These are phyloP conservation scores for Torulaspora gathmanii DNA, from an alignment of 805 yeast genomes.

Conservation along the genomic window DNA sequence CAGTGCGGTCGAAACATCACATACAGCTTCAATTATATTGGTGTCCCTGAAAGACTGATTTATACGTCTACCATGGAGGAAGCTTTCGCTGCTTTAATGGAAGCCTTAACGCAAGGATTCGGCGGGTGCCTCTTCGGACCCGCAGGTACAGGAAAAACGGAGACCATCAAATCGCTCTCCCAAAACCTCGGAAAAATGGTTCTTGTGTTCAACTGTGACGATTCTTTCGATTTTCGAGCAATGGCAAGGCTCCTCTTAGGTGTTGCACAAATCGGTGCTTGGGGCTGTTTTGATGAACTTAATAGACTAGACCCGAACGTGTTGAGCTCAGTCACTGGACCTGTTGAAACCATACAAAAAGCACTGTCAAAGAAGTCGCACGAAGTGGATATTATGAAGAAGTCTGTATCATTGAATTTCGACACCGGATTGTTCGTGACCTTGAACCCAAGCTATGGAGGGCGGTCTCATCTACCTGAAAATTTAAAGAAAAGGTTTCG, in stretches of 20 bases:
- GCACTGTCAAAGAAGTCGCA: slow-evolving; percentile 37
- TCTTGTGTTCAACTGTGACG: slow-evolving; percentile 87
- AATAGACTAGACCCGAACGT: slow-evolving; percentile 69
- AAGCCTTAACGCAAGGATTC: slow-evolving; percentile 62
- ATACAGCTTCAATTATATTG: slow-evolving; percentile 83
- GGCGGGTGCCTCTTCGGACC: slow-evolving; percentile 97
- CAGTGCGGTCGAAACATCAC: slow-evolving; percentile 48
- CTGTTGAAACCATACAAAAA: slow-evolving; percentile 63
- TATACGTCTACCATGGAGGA: slow-evolving; percentile 66
- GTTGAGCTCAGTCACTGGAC: slow-evolving; percentile 80
- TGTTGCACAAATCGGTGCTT: slow-evolving; percentile 75
- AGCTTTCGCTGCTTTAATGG: slow-evolving; percentile 64
- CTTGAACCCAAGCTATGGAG: slow-evolving; percentile 85
- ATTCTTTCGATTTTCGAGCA: slow-evolving; percentile 73
- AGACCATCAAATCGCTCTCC: slow-evolving; percentile 80
- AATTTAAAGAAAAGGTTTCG: slow-evolving; percentile 77
- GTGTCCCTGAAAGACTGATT: slow-evolving; percentile 67
- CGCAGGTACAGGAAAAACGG: slow-evolving; percentile 97
- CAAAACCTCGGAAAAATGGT: slow-evolving; percentile 75
- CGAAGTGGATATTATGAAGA: slow-evolving; percentile 42
- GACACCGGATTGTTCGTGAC: slow-evolving; percentile 78
- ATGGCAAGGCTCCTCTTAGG: slow-evolving; percentile 77
- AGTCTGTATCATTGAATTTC: slow-evolving; percentile 37
- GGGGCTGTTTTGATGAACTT: slow-evolving; percentile 97
- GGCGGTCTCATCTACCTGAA: slow-evolving; percentile 79